Conservation (phyloP, 192 early-diverging fungal genomes). For the Backusella psychrophila region DNA sequence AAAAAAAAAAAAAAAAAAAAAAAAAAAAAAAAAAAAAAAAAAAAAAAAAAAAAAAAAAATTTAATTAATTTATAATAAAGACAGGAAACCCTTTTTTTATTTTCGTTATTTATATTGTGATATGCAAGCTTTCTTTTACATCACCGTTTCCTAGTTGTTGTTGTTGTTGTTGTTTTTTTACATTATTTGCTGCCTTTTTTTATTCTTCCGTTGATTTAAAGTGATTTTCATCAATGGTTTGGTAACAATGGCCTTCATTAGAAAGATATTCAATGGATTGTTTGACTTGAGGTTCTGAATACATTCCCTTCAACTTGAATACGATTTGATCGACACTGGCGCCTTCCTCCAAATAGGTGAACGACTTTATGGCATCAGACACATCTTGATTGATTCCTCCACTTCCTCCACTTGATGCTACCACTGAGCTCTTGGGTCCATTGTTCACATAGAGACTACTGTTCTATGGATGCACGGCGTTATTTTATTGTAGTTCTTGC, state of each 20-base stretch:
- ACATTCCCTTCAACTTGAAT: constrained; percentile 3
- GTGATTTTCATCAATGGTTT: constrained; percentile 67
- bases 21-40: not conserved
- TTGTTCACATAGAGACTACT: not conserved
- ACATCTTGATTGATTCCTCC: constrained; percentile 4
- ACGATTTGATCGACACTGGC: constrained; percentile 42
- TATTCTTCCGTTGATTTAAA: constrained; percentile 42
- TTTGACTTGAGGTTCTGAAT: constrained; percentile 17
- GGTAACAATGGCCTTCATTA: constrained; percentile 66
- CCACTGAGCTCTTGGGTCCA: not conserved
- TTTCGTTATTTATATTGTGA: too few relatives aligned
- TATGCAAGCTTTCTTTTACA: too few relatives aligned
- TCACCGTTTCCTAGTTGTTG: too few relatives aligned
- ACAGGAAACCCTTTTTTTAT: not conserved
- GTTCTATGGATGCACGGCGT: not conserved
- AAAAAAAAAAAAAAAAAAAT: not conserved
- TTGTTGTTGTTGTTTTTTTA: not conserved
- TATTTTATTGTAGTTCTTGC: too few relatives aligned
- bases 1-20: not conserved
- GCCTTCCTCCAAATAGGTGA: constrained; percentile 40
- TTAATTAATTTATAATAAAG: too few relatives aligned
- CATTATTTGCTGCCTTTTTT: not conserved
- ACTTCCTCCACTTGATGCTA: not conserved
- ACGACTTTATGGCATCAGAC: constrained; percentile 20
- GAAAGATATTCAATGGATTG: constrained; percentile 50